Evolutionary conservation across 495 filamentous ascomycete genomes (phyloP), one percentile per base, ranked within the genome.

Genomic region (Staphylotrichum tortipilum): DNA sequence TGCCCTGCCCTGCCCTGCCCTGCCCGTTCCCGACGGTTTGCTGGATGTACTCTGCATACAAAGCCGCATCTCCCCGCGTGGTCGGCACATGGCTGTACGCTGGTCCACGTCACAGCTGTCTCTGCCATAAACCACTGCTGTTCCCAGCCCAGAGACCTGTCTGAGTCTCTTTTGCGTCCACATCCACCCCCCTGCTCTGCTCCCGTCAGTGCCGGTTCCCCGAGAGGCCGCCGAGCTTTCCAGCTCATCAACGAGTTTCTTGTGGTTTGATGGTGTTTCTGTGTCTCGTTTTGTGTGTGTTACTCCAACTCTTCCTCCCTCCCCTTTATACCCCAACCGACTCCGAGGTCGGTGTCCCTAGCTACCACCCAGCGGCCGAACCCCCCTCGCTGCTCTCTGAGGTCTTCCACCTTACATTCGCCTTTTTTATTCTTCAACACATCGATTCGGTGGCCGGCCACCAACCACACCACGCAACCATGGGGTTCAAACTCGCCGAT

Each of bases 401-500:
- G n/a, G n/a, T n/a, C n/a, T 10, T 19, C 1, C 36, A 3, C 4
- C 15, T 38, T 21, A 21, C 29, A 10, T 10, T 3, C 33, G 33
- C 2, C n/a, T n/a, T n/a, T n/a, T n/a, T n/a, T n/a, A n/a, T n/a
- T n/a, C n/a, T n/a, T n/a, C n/a, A n/a, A n/a, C n/a, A n/a, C n/a
- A 7, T n/a, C 24, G 21, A 39, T 23, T 12, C 10, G 15, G 22
- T 12, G 36, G 5, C 26, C 4, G 7, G 17, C 1, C 11, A 3
- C 3, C 37, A 9, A 33, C 5, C 0, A 7, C 14, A 33, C 12
- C 7, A 8, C 3, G 7, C 17, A n/a, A 11, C 11, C 49, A 52
- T 52, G 49, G 14, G 24, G 14, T 39, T 45, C 40, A 52, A 28
- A 18, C 43, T 47, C 29, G 15, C 35, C 4, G 50, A 52, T 30